Evolutionary conservation across 345 rosid species (phyloP), one percentile per base, ranked within the genome.

Genomic region (Barbarea vulgaris): DNA sequence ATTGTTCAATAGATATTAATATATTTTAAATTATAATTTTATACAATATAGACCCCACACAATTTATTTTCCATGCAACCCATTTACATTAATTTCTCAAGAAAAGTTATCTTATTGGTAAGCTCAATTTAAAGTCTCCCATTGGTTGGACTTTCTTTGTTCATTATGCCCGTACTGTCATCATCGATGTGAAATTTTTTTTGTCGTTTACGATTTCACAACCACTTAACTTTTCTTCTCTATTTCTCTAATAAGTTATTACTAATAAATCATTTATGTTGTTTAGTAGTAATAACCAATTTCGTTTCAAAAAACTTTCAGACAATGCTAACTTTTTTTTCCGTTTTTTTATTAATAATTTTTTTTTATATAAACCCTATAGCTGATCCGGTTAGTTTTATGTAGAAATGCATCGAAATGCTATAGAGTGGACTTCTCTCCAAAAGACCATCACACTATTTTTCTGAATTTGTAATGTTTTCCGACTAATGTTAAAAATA

Each of bases 61-160:
- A 66, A 66, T 74, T 57, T 34, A 66, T 34, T 66, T 66, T 55
- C 9, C 78, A 65, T 74, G 78, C 72, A 65, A 74, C 64, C 57
- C 48, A 33, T 44, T 44, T 73, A 50, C 66, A 74, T 74, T 42
- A 46, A 66, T 47, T 22, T 47, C 21, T 65, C 51, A 56, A 57
- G 5, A 10, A 56, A 70, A 56, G 41, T 65, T 74, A 74, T 74
- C 77, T 65, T 50, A 65, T 74, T 46, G 72, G 59, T 66, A 65
- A 74, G 72, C 59, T 65, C 78, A 66, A 66, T 74, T 33, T 65
- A 47, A 74, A 56, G 72, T 74, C 72, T 74, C 59, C 31, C 27
- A 74, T 65, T 74, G 78, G 78, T 64, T 74, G 27, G 22, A 57
- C 51, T 74, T 55, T 65, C 70, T 53, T 63, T 63, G 13, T 72